Base-by-base conservation (phyloP, 2,329 filamentous ascomycete genomes). In the Metarhizium brunneum region DNA sequence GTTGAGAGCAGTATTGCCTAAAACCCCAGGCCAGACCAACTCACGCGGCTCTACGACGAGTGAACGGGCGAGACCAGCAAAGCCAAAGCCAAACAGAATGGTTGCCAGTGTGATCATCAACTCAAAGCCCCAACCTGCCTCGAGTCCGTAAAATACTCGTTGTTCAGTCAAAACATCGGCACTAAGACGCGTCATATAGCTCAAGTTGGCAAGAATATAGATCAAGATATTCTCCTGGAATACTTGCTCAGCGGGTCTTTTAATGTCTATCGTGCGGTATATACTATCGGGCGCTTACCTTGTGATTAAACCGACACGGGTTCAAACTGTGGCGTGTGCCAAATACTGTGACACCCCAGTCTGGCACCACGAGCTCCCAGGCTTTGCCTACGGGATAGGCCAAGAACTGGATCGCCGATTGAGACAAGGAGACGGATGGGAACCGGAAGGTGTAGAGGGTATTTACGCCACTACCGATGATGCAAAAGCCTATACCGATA, bases 201-300 rank as follows among this genome's bases (percentile, higher is more conserved):
- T 76, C 1, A 77, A 73, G 64, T 84, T 83, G 50, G 83, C 79
- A 69, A 80, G 74, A 56, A 80, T 77, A 55, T 75, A 76, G 53
- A 81, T 77, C 16, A 82, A 68, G 64, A 78, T 77, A 61, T 82
- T 79, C 64, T 82, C 79, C 66, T 64, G 18, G 30, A 14, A 13
- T 6, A 18, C 25, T 16, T 48, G 16, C n/a, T 4, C 42, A 75
- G 69, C 40, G 14, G 43, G 38, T 14, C 43, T 52, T 18, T 3
- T 16, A 11, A 11, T 50, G 1, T 51, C 43, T 10, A 8, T 10
- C 16, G 20, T 43, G 14, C 3, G 45, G 1, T 11, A 16, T 10
- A 16, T 30, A 79, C 75, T n/a, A 1, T 25, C 70, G 67, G 51
- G 67, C 67, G 10, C 42, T 2, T 45, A 58, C 65, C 63, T 69